Evolutionary conservation across 2,329 filamentous ascomycete species (phyloP).

Genomic region (Claviceps digitariae): DNA sequence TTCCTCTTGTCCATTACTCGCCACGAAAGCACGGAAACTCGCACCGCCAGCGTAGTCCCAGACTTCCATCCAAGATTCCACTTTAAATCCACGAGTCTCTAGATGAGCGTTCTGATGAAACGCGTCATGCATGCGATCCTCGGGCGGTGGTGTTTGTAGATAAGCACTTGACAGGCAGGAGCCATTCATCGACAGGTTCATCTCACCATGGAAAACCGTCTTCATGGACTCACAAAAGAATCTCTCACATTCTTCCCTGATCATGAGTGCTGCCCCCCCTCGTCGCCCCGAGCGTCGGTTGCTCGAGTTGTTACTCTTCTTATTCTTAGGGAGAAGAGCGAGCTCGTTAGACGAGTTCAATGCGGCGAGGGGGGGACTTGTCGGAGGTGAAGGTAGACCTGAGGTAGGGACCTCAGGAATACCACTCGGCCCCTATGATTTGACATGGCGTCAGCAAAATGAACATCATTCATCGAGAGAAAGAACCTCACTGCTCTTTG

Average conservation of each 20-base stretch:
- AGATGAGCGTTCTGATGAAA: conserved; percentile 16
- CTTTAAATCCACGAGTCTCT: conserved; percentile 19
- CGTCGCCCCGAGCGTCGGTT: conserved; percentile 34
- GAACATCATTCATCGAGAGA: not conserved
- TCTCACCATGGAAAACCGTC: conserved; percentile 92
- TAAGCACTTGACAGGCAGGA: conserved; percentile 74
- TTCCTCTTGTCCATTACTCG: conserved; percentile 54
- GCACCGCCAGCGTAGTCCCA: conserved; percentile 78
- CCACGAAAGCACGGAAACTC: conserved; percentile 76
- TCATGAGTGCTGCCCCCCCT: conserved; percentile 91
- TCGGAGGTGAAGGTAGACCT: conserved; percentile 71
- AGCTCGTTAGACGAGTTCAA: conserved; percentile 55
- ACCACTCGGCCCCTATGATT: conserved; percentile 65
- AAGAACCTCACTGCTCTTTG: not conserved
- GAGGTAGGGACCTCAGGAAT: conserved; percentile 83
- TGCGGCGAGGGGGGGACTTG: conserved; percentile 80
- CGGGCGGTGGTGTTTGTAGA: conserved; percentile 40
- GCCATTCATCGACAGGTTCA: conserved; percentile 61
- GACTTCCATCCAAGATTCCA: conserved; percentile 59
- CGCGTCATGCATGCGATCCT: conserved; percentile 28
- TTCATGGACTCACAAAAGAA: conserved; percentile 97
- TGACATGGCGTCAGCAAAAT: conserved; percentile 9
- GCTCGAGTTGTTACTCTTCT: conserved; percentile 29
- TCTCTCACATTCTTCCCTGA: conserved; percentile 99
- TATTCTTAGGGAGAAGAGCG: conserved; percentile 46